A percentile compares a stretch with the other conserved stretches of the same genome.
These are phyloP conservation scores for Geotrichum reessii DNA, from an alignment of 1,139 yeast species.

Conservation along the genomic window DNA sequence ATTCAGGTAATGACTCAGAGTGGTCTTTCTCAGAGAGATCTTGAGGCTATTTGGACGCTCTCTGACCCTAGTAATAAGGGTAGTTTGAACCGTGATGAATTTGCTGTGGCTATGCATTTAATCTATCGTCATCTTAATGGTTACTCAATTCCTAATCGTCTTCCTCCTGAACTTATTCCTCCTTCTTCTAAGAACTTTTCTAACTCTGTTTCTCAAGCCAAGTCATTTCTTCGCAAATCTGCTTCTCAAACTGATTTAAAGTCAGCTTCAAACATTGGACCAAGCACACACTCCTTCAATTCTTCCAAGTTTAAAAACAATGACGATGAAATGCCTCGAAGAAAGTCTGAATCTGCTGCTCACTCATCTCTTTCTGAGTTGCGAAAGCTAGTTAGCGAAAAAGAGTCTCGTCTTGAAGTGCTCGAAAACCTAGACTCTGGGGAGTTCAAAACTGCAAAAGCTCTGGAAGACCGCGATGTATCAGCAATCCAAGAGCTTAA, in stretches of 20 bases:
- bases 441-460: constrained; percentile 42
- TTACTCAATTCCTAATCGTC: constrained; percentile 60
- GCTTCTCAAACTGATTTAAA: constrained; percentile 1
- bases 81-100: constrained; percentile 71
- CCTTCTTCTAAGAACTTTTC: constrained; percentile 58
- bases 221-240: constrained; percentile 32
- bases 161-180: constrained; percentile 62
- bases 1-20: constrained; percentile 84
- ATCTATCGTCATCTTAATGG: constrained; percentile 83
- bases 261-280: not conserved
- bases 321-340: constrained; percentile 61
- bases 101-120: constrained; percentile 90
- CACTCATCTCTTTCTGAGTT: constrained; percentile 43
- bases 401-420: constrained; percentile 63
- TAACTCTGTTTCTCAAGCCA: constrained; percentile 48
- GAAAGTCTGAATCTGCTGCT: constrained; percentile 19
- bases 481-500: constrained; percentile 61
- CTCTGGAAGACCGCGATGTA: constrained; percentile 41
- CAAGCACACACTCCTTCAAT: constrained; percentile 29
- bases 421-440: constrained; percentile 66
- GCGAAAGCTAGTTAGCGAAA: constrained; percentile 61
- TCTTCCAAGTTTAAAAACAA: constrained; percentile 59
- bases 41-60: constrained; percentile 89
- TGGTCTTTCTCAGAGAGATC: constrained; percentile 76
- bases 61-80: constrained; percentile 92